Evolutionary conservation across 2,329 filamentous ascomycete species (phyloP).

Genomic region (Trichoderma afroharzianum): DNA sequence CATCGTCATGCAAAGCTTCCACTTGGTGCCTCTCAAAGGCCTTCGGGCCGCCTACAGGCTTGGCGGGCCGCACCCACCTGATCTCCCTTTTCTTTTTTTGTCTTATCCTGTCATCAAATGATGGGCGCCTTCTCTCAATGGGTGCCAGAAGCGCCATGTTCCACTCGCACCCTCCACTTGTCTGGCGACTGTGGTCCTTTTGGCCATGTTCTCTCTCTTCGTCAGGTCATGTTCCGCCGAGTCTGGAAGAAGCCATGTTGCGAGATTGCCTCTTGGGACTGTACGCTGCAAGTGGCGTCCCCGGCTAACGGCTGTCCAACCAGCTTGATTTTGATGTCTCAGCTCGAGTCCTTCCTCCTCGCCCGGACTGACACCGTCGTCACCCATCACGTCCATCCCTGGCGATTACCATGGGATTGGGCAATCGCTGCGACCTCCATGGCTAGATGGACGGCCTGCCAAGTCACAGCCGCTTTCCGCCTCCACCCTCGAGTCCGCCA

Average conservation of each 20-base stretch:
- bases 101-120: neutral
- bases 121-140: slow-evolving; percentile 3
- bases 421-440: slow-evolving; percentile 3
- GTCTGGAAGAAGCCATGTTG: slow-evolving; percentile 1
- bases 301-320: slow-evolving; percentile 18
- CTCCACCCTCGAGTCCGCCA: neutral
- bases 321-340: slow-evolving; percentile 20
- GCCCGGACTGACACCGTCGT: neutral
- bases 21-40: neutral
- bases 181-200: slow-evolving; percentile 4
- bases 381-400: neutral
- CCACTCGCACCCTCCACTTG: slow-evolving; percentile 13
- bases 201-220: slow-evolving; percentile 3
- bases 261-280: slow-evolving; percentile 1
- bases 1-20: neutral
- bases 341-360: slow-evolving; percentile 21
- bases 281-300: slow-evolving; percentile 8
- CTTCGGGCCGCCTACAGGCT: neutral
- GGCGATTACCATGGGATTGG: slow-evolving; percentile 10
- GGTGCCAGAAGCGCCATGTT: slow-evolving; percentile 6
- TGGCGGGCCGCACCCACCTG: neutral
- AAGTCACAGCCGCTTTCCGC: neutral
- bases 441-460: neutral
- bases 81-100: slow-evolving; percentile 1
- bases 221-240: neutral